Evolutionary conservation across 2,329 filamentous ascomycete genomes (phyloP).

Genomic region (Trichoderma sp.): DNA sequence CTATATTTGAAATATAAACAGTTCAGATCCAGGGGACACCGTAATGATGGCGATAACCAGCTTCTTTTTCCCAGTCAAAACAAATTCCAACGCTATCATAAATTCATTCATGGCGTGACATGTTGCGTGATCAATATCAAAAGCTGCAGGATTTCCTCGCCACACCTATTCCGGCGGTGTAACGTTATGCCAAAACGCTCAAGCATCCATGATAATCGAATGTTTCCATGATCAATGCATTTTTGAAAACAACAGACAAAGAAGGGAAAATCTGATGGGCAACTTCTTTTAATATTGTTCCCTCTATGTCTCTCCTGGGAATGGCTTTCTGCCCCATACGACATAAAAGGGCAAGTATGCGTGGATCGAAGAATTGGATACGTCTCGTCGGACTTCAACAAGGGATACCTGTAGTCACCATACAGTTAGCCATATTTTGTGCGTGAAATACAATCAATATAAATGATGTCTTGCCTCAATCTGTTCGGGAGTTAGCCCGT

Average conservation of each 20-base stretch:
- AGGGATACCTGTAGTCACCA: conserved; percentile 47
- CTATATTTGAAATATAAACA: neutral
- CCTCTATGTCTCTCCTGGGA: neutral
- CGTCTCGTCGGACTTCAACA: conserved; percentile 53
- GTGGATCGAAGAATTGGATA: conserved; percentile 53
- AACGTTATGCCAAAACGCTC: neutral
- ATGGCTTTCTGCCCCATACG: conserved; percentile 56
- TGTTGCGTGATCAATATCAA: neutral
- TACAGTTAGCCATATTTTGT: neutral
- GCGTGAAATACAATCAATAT: neutral
- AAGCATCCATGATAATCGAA: neutral
- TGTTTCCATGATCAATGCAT: neutral
- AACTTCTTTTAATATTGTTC: neutral
- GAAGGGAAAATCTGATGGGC: neutral
- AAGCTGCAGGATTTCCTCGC: neutral
- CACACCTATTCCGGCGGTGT: neutral
- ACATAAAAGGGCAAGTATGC: conserved; percentile 55
- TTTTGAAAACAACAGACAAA: neutral
- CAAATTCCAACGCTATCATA: no score
- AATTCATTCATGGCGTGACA: neutral
- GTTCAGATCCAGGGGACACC: neutral
- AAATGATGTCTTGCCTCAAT: conserved; percentile 49
- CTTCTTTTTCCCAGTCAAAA: neutral
- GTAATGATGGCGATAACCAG: neutral
- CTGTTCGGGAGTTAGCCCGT: conserved; percentile 48